Conservation (phyloP, 345 rosid genomes). For the Camelina neglecta region DNA sequence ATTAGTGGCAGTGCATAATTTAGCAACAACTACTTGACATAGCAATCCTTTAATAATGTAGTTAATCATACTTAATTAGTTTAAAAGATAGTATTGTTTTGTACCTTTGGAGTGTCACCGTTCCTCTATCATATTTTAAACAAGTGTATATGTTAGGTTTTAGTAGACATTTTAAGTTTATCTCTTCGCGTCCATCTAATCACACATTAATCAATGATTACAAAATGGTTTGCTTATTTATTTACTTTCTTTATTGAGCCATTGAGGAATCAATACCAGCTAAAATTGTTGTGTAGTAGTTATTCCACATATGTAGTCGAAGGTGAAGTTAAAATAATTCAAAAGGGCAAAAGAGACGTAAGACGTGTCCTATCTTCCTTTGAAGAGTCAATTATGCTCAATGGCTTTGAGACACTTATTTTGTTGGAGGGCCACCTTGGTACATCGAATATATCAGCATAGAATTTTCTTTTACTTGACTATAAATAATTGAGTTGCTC, state of each 20-base stretch:
- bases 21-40: conserved; percentile 36
- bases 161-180: conserved; percentile 2
- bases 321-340: conserved; percentile 7
- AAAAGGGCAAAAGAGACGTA: conserved; percentile 32
- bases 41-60: background rate
- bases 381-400: conserved; percentile 42
- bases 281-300: background rate
- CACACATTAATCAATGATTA: conserved; percentile 7
- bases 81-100: conserved; percentile 1
- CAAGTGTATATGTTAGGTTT: conserved; percentile 10
- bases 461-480: conserved; percentile 26
- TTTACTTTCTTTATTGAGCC: background rate
- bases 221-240: background rate
- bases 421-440: conserved; percentile 14
- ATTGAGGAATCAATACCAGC: too few relatives aligned
- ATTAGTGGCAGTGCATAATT: conserved; percentile 30
- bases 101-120: conserved; percentile 23
- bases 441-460: conserved; percentile 34
- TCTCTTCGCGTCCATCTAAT: conserved; percentile 14
- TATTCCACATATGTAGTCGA: background rate
- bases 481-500: conserved; percentile 7
- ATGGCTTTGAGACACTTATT: conserved; percentile 22
- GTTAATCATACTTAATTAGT: background rate
- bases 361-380: conserved; percentile 34
- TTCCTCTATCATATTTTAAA: conserved; percentile 21